These are phyloP conservation scores for Cryphonectria japonica DNA, from an alignment of 2,329 filamentous ascomycete species.

Conservation along the genomic window DNA sequence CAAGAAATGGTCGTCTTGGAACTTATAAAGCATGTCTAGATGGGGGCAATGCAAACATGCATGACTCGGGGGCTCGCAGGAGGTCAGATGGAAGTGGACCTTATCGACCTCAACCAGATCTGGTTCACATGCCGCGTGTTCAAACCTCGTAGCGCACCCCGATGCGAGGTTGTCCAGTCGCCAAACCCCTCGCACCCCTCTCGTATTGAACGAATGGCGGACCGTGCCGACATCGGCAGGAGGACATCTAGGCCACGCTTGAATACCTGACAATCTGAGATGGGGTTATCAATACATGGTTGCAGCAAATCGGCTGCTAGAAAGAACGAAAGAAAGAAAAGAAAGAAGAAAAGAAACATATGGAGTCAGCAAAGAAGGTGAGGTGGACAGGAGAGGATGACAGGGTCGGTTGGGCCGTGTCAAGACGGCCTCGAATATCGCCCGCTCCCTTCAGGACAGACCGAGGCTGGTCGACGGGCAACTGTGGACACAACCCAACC, in stretches of 20 bases:
- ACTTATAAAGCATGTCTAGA: background rate
- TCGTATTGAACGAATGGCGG: background rate
- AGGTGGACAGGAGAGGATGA: slow-evolving; percentile 32
- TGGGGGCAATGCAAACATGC: background rate
- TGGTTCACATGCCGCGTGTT: background rate
- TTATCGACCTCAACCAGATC: slow-evolving; percentile 34
- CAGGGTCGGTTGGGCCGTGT: slow-evolving; percentile 26
- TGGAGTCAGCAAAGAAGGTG: background rate
- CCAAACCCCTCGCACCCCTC: background rate
- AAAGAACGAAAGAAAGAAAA: background rate
- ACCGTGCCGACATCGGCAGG: background rate
- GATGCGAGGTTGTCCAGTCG: background rate
- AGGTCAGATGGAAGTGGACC: slow-evolving; percentile 33
- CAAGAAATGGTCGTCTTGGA: background rate
- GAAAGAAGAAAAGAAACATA: background rate
- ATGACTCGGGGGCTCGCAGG: background rate
- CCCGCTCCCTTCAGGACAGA: background rate
- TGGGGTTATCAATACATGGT: background rate
- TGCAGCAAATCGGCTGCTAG: background rate
- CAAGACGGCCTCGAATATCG: background rate
- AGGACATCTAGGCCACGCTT: background rate
- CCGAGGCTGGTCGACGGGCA: background rate
- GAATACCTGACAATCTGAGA: background rate
- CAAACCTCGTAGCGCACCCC: background rate
- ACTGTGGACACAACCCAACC: background rate